Evolutionary conservation across 371 early-diverging fungal genomes (phyloP).

Genomic region (Mortierella sp.): DNA sequence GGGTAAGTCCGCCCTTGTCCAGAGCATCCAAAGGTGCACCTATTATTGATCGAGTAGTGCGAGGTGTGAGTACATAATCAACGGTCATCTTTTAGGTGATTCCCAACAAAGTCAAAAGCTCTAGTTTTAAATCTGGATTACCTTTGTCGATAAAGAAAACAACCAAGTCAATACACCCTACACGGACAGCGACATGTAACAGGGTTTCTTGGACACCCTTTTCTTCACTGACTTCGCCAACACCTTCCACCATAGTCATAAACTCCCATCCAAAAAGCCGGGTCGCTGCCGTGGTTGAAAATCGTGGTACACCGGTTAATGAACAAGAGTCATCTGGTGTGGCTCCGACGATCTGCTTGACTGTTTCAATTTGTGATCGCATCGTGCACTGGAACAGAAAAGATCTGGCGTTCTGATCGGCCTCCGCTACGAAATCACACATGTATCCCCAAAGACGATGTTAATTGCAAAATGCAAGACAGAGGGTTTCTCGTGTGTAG

Average conservation of each 20-base stretch:
- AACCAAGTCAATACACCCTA: conserved; percentile 72
- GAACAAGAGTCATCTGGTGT: conserved; percentile 48
- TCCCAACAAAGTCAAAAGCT: not conserved
- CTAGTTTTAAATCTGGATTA: not conserved
- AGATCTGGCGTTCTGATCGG: conserved; percentile 53
- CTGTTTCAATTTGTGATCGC: conserved; percentile 50
- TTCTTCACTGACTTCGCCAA: conserved; percentile 56
- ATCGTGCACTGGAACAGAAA: conserved; percentile 53
- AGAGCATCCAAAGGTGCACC: conserved; percentile 52
- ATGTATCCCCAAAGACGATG: conserved; percentile 4
- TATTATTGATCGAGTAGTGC: not conserved
- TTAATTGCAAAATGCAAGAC: conserved; percentile 6
- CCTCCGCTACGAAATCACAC: conserved; percentile 33
- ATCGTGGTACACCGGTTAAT: conserved; percentile 41
- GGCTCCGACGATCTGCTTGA: conserved; percentile 49
- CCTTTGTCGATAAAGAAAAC: conserved; percentile 57
- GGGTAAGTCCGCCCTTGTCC: conserved; percentile 49
- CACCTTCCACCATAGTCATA: conserved; percentile 49
- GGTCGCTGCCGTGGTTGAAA: conserved; percentile 46
- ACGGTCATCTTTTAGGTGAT: too few species aligned
- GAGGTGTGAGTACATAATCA: not conserved
- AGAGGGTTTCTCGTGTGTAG: not conserved
- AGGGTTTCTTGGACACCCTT: conserved; percentile 54
- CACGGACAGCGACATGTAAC: conserved; percentile 70
- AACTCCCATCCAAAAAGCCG: conserved; percentile 56